phyloP scores from a whole-genome alignment of 2,329 filamentous ascomycete species.

The Penicillium freii region DNA sequence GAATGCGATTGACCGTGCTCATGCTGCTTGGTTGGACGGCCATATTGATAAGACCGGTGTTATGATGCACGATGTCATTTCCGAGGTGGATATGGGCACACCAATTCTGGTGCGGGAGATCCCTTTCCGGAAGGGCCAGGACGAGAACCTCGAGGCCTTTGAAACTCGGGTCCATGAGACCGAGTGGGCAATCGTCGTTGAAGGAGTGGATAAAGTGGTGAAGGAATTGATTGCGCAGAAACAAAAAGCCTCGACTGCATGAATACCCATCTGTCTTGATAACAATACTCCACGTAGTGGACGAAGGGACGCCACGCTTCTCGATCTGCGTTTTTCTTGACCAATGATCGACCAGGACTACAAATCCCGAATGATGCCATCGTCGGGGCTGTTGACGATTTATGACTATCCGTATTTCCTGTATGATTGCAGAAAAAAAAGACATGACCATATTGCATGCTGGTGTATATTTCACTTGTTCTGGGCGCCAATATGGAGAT shows the following conservation, averaged over 20 bases:
- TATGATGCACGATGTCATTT: constrained; percentile 84
- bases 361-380: constrained; percentile 2
- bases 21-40: constrained; percentile 67
- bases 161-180: constrained; percentile 70
- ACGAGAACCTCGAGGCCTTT: constrained; percentile 64
- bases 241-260: constrained; percentile 9
- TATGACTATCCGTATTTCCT: constrained; percentile 19
- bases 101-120: constrained; percentile 72
- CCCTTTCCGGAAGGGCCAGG: constrained; percentile 57
- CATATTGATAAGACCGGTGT: constrained; percentile 70
- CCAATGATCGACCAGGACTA: not conserved
- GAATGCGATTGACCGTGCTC: constrained; percentile 74
- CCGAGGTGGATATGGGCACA: constrained; percentile 74
- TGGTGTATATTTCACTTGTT: not conserved
- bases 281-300: not conserved
- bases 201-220: constrained; percentile 55
- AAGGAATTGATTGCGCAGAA: constrained; percentile 31
- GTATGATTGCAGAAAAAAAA: constrained; percentile 14
- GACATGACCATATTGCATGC: not conserved
- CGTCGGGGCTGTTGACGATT: constrained; percentile 21
- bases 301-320: not conserved
- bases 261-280: constrained; percentile 1
- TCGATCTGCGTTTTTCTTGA: not conserved
- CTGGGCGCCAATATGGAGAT: not conserved
- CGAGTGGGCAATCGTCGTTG: constrained; percentile 77